Evolutionary conservation across 768 basidiomycete genomes (phyloP), one percentile per base, ranked within the genome.

Genomic region (Pleurotus giganteus): DNA sequence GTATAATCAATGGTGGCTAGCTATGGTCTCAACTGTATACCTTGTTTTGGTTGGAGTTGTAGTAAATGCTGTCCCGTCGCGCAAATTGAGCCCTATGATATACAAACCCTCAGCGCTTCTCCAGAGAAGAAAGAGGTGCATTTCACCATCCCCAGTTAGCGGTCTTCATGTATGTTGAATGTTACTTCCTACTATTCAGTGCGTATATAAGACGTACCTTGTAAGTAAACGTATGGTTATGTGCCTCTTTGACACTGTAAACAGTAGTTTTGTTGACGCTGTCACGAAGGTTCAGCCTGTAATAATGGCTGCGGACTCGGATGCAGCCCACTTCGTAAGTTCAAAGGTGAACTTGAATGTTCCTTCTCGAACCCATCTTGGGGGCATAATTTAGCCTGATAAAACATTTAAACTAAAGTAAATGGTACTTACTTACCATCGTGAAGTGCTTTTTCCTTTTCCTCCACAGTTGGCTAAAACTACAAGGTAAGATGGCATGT

Each of bases 341-440:
- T 93, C 91, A 61, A 94, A 93, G 57, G 80, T 84, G 67, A 94
- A 94, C 63, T 85, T 91, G 72, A 83, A 94, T n/a, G 87, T 71
- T 1, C 91, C 91, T 55, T 91, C 88, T 13, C 92, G 81, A n/a
- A 80, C 69, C 91, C 91, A 94, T 72, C 88, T 92, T 55, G 28
- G 6, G 2, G 47, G 17, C 31, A 32, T 27, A 6, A 9, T 4
- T 34, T n/a, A 41, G 39, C 17, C 1, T 41, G 11, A 0, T 32
- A 4, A 21, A 31, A 17, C 29, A 23, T 7, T n/a, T 42, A 4
- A 21, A 47, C 31, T 50, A 73, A 41, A 60, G 76, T 36, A 21
- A 53, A n/a, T n/a, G n/a, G 21, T 12, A 57, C 66, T 23, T 56
- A 72, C 88, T 80, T 85, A 62, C 85, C 84, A 43, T 81, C 75